Evolutionary conservation across 1,284 basidiomycete genomes (phyloP).

Genomic region (Fistulina hepatica): DNA sequence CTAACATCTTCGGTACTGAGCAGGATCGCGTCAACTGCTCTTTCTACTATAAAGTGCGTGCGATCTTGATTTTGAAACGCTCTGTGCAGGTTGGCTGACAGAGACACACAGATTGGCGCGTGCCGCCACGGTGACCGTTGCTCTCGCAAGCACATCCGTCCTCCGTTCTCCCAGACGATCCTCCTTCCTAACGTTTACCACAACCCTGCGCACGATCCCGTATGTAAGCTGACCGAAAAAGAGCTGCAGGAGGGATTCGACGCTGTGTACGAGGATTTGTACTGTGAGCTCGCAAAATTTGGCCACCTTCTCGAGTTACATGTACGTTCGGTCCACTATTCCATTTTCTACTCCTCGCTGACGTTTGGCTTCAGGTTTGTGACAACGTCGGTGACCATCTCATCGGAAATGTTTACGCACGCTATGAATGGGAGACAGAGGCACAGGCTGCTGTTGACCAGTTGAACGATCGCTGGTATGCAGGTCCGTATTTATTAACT

Average conservation of each 20-base stretch:
- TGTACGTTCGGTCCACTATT: constrained; percentile 35
- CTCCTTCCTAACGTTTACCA: constrained; percentile 98
- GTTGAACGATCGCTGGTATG: constrained; percentile 96
- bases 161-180: constrained; percentile 95
- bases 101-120: constrained; percentile 67
- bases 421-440: constrained; percentile 98
- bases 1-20: constrained; percentile 82
- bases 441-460: constrained; percentile 89
- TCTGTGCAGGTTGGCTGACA: constrained; percentile 8
- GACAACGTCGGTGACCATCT: constrained; percentile 99
- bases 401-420: constrained; percentile 97
- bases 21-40: constrained; percentile 93
- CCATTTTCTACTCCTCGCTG: constrained; percentile 4
- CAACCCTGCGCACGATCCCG: constrained; percentile 89
- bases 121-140: constrained; percentile 95
- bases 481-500: constrained; percentile 46
- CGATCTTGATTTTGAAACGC: constrained; percentile 6
- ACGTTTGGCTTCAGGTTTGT: constrained; percentile 56
- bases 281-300: constrained; percentile 89
- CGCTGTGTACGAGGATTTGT: constrained; percentile 92
- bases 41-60: constrained; percentile 82
- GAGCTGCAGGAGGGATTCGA: constrained; percentile 96
- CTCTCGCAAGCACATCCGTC: constrained; percentile 95
- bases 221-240: constrained; percentile 75
- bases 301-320: constrained; percentile 94